phyloP scores from a whole-genome alignment of 2,329 filamentous ascomycete genomes.

The Colletotrichum viniferum region DNA sequence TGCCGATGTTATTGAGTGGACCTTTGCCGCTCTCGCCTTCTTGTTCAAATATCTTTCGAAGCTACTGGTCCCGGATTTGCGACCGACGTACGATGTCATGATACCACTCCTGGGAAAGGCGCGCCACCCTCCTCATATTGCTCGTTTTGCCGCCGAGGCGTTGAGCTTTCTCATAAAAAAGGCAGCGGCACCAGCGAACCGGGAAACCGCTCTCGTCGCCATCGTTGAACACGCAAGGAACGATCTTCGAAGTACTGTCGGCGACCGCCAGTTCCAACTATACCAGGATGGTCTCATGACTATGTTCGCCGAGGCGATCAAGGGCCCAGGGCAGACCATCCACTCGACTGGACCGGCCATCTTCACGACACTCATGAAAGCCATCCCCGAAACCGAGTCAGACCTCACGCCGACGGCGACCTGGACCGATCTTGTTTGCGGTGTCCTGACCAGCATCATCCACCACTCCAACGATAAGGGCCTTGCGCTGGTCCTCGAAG shows the following conservation, averaged over 20 bases:
- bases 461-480: slow-evolving; percentile 80
- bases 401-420: slow-evolving; percentile 48
- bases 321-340: slow-evolving; percentile 62
- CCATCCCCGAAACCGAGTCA: slow-evolving; percentile 55
- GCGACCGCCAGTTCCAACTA: slow-evolving; percentile 64
- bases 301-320: slow-evolving; percentile 84
- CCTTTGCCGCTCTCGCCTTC: slow-evolving; percentile 91
- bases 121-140: slow-evolving; percentile 83
- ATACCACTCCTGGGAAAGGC: slow-evolving; percentile 83
- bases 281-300: slow-evolving; percentile 92
- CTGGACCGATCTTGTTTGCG: slow-evolving; percentile 72
- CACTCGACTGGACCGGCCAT: slow-evolving; percentile 65
- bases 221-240: slow-evolving; percentile 76
- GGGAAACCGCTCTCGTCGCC: slow-evolving; percentile 71
- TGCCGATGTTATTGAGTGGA: slow-evolving; percentile 95
- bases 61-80: slow-evolving; percentile 82
- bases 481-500: slow-evolving; percentile 70
- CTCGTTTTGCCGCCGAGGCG: slow-evolving; percentile 91
- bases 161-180: slow-evolving; percentile 94
- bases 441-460: slow-evolving; percentile 79
- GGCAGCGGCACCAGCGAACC: slow-evolving; percentile 77
- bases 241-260: slow-evolving; percentile 63
- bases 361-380: slow-evolving; percentile 54
- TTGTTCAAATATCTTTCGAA: slow-evolving; percentile 96
- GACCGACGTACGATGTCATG: slow-evolving; percentile 84